A percentile compares a stretch with the other conserved stretches of the same genome.
Conservation (phyloP, 2,329 filamentous ascomycete species). For the Lecanicillium sp. region DNA sequence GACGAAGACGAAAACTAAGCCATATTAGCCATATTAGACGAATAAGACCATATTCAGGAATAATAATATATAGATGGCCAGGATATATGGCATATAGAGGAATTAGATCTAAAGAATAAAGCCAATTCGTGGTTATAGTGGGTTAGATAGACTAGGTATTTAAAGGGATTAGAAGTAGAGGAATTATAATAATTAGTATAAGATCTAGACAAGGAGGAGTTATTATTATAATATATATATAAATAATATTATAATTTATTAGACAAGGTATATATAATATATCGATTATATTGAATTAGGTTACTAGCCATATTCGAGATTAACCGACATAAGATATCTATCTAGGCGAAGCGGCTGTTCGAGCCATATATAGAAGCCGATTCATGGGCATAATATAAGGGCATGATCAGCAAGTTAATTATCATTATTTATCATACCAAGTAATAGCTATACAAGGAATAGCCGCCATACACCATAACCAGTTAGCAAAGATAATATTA, state of each 20-base stretch:
- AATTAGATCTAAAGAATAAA: constrained; percentile 1
- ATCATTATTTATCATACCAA: constrained; percentile 3
- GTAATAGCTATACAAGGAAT: not conserved
- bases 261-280: not conserved
- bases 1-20: too few relatives aligned
- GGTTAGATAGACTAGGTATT: constrained; percentile 1
- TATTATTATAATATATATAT: constrained; percentile 2
- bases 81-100: too few relatives aligned
- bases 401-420: too few relatives aligned
- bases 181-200: not conserved
- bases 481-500: constrained; percentile 2
- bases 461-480: not conserved
- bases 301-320: not conserved
- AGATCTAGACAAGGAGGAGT: not conserved
- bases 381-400: constrained; percentile 1
- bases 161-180: not conserved
- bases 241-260: not conserved
- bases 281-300: too few relatives aligned
- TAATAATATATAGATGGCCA: too few relatives aligned
- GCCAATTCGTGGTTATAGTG: not conserved
- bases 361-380: not conserved
- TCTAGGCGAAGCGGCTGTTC: not conserved
- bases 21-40: too few relatives aligned
- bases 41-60: too few relatives aligned
- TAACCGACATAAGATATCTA: not conserved